Conservation (phyloP, 1,139 yeast species). For the Suhomyces bolitotheri region DNA sequence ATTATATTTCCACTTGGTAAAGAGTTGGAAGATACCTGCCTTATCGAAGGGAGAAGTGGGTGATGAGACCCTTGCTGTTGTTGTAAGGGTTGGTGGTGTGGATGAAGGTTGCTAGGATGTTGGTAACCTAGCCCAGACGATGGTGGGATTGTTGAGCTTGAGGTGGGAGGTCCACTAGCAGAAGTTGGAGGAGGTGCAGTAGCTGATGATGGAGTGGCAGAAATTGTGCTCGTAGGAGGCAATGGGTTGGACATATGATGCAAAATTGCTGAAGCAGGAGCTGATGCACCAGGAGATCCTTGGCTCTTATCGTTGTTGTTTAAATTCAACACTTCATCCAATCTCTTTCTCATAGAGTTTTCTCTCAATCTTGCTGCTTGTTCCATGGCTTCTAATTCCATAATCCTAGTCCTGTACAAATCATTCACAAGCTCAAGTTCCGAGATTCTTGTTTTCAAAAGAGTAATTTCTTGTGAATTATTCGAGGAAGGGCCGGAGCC, state of each 20-base stretch:
- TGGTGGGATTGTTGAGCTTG: too few relatives aligned
- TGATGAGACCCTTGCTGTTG: slow-evolving; percentile 6
- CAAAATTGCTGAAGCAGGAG: not conserved
- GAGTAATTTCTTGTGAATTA: slow-evolving; percentile 45
- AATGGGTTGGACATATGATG: slow-evolving; percentile 5
- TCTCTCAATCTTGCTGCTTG: slow-evolving; percentile 57
- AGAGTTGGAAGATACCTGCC: slow-evolving; percentile 10
- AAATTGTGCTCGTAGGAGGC: slow-evolving; percentile 3
- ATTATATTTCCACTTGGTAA: slow-evolving; percentile 12
- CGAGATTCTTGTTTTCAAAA: slow-evolving; percentile 72
- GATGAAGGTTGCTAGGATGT: slow-evolving; percentile 1
- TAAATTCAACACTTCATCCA: slow-evolving; percentile 42
- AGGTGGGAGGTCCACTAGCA: slow-evolving; percentile 3
- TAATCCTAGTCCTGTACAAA: slow-evolving; percentile 74
- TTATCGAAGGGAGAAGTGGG: slow-evolving; percentile 16
- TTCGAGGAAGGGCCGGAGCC: slow-evolving; percentile 12
- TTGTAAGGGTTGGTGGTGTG: slow-evolving; percentile 3
- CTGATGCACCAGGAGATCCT: not conserved
- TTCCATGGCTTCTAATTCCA: slow-evolving; percentile 77
- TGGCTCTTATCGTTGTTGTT: slow-evolving; percentile 6
- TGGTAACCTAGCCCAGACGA: slow-evolving; percentile 1
- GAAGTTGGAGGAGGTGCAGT: slow-evolving; percentile 1
- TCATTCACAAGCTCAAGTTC: slow-evolving; percentile 91
- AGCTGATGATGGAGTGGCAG: slow-evolving; percentile 4
- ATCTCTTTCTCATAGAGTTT: slow-evolving; percentile 46